Base-by-base conservation (phyloP, 805 yeast species). In the Cyberlindnera maclurae region DNA sequence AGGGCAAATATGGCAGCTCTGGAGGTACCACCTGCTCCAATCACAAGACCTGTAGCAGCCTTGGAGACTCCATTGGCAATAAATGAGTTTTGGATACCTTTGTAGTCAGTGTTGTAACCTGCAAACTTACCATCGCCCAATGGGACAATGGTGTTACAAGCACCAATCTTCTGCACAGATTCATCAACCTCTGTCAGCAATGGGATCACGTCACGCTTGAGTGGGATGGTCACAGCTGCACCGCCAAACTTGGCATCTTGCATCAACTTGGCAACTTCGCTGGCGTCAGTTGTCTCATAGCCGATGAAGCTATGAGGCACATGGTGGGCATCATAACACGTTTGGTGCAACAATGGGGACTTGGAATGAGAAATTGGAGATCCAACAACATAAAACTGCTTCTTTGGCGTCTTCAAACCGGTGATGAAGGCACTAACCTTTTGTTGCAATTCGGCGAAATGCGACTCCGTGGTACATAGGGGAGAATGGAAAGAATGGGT, bases 21-120 rank as follows among this genome's bases (percentile, higher is more conserved):
- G 1, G 96, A 80, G 18, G 99, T 89, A 32, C 99, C 99, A 31
- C 99, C 99, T 15, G 96, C 96, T 37, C 99, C 99, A 47, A 93
- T 68, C 33, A 93, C 82, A 42, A 89, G 64, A 26, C 96, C 97
- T 41, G 71, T 64, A 11, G 70, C 65, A 24, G 54, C 51, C 42
- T 50, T 54, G 16, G 56, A 33, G 11, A 79, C 29, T 22, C 95
- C 95, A 41, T 70, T 68, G 43, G 71, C 62, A 15, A 64, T 56
- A 49, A 88, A 77, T 3, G 96, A 75, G 44, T 80, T 73, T 33
- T 67, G 68, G 49, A 93, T 84, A 10, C 98, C 99, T 34, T 77
- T 64, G 95, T 96, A 93, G 59, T 93, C 99, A 31, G 99, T 93
- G 65, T 93, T 93, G 51, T 85, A 90, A 47, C 97, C 98, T 36